Evolutionary conservation across 2,329 filamentous ascomycete genomes (phyloP), one percentile per base, ranked within the genome.

Genomic region (Alternaria postmessia): DNA sequence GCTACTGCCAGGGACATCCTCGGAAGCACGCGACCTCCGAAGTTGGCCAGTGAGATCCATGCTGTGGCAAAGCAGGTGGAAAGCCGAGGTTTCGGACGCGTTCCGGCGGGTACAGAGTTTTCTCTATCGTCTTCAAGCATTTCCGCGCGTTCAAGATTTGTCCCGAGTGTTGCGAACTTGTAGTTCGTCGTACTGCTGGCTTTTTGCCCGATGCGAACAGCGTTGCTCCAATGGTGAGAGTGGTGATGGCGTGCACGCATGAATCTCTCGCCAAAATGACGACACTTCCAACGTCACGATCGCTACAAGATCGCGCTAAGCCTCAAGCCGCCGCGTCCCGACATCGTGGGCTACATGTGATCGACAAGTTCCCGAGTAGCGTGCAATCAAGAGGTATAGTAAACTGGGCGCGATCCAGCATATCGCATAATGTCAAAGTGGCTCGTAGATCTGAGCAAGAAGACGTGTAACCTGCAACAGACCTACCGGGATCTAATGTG

Each of bases 1-100:
- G 64, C 71, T 72, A 72, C 61, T 65, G 64, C 62, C 69, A 74
- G 71, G 71, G 60, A 69, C 64, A 48, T 26, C 5, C 47, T 51
- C 54, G 60, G 69, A 67, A 66, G 68, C 68, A 71, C 67, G 65
- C 68, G 70, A 71, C 67, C 64, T 54, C 39, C 53, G 54, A 54
- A 53, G 51, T 14, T 63, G 61, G 61, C 54, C 54, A 61, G 65
- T 68, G 62, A 58, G 43, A 63, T 64, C 22, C 58, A 51, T 63
- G 59, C 52, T 55, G 64, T 68, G 69, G 69, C 67, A 51, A 60
- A 57, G 53, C 38, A 18, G 38, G 34, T 42, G 30, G 53, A 36
- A 60, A 56, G 57, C 69, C 69, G 68, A 69, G 62, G 66, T 52
- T 60, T 61, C 52, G 61, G 59, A 60, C 49, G 62, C 59, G 61